Evolutionary conservation across 768 basidiomycete genomes (phyloP), one percentile per base, ranked within the genome.

Genomic region (Mycena kentingensis): DNA sequence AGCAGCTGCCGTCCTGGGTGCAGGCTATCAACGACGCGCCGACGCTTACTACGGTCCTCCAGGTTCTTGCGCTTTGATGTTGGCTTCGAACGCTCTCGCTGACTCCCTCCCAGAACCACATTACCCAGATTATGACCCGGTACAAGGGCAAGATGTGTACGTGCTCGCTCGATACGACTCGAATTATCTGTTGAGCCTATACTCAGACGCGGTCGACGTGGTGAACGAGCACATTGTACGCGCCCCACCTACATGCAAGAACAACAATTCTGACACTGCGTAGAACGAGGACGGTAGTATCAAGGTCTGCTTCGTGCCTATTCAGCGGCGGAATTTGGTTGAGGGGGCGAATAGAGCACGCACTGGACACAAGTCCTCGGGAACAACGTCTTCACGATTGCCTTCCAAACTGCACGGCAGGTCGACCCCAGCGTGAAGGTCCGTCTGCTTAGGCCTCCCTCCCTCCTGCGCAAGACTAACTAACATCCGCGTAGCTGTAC

Each of bases 351-450:
- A 4, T 24, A 54, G 54, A 55, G 54, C 31, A 55, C 54, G 1
- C 54, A 55, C 45, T 52, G 49, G 58, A 37, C 49, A 5, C 44
- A 44, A 45, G 48, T 53, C 21, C 15, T 57, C 5, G 36, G 48
- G 16, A 50, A 75, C 66, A 70, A 71, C 41, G 81, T 79, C 64
- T 73, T 83, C 60, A 70, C 69, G 28, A 75, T 80, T 53, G 80
- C 81, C 18, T 81, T 79, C 72, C 58, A 70, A 54, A 75, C 77
- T 24, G 80, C 80, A 5, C 69, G 77, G 18, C 67, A 72, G 27
- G 76, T 77, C 7, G 81, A 83, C 64, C 69, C 75, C 24, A 73
- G 59, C 29, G 77, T 80, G 34, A 80, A 78, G 71, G 48, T 75
- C 63, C 52, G 62, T 22, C 63, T 52, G 62, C 19, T 16, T 29